These are phyloP conservation scores for Populus tremula DNA, from an alignment of 345 rosid genomes.

Conservation along the genomic window DNA sequence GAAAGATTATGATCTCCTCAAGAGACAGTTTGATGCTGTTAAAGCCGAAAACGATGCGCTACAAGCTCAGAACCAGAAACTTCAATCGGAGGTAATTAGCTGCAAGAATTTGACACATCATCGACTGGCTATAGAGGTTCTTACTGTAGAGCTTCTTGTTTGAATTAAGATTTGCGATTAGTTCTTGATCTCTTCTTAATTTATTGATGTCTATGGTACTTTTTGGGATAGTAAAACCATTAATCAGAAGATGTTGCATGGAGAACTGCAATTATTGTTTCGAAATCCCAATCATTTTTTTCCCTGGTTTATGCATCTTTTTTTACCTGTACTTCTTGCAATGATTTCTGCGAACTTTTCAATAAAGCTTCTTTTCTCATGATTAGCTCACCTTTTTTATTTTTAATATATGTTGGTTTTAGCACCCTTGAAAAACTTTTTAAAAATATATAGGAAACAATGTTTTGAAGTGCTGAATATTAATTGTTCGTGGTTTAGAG, in stretches of 20 bases:
- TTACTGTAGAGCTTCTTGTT: not conserved
- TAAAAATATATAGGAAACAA: not conserved
- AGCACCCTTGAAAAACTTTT: not conserved
- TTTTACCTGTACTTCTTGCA: constrained; percentile 18
- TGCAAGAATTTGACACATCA: no score
- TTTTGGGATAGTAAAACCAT: not conserved
- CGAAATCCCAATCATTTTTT: constrained; percentile 16
- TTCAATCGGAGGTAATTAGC: constrained; percentile 66
- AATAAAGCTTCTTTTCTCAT: constrained; percentile 16
- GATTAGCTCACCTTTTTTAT: constrained; percentile 13
- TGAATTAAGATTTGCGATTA: not conserved
- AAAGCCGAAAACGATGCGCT: constrained; percentile 81
- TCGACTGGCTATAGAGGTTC: no score
- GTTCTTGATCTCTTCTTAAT: not conserved
- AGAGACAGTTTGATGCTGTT: constrained; percentile 66
- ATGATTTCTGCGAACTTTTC: constrained; percentile 23
- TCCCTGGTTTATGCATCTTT: constrained; percentile 5
- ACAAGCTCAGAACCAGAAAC: constrained; percentile 79
- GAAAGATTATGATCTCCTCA: constrained; percentile 87
- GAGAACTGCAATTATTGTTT: not conserved
- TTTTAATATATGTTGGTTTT: not conserved
- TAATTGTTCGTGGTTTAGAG: constrained; percentile 15
- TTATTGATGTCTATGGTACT: not conserved
- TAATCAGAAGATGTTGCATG: constrained; percentile 8
- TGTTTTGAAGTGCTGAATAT: not conserved